These are phyloP conservation scores for Ormosia semicastrata DNA, from an alignment of 306 rosid genomes.

Conservation along the genomic window DNA sequence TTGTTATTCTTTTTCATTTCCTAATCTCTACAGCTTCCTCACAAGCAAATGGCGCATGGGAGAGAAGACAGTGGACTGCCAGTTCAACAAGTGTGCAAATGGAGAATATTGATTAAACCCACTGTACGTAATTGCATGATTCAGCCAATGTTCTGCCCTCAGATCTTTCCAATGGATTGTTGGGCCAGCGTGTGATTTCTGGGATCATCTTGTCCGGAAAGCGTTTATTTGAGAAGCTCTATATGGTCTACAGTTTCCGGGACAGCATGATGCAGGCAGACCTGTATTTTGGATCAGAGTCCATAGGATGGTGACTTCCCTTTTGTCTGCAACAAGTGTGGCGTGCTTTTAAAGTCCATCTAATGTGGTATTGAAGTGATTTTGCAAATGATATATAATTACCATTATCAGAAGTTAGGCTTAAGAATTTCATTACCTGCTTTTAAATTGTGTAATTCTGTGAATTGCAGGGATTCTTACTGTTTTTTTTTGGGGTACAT, in stretches of 20 bases:
- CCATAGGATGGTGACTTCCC: background rate
- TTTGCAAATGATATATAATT: background rate
- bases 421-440: background rate
- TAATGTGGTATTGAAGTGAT: background rate
- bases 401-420: background rate
- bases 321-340: background rate
- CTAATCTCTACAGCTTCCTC: conserved; percentile 20
- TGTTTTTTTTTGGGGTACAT: background rate
- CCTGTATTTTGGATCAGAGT: background rate
- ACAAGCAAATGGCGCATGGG: background rate
- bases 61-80: background rate
- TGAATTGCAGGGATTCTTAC: background rate
- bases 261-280: conserved; percentile 3
- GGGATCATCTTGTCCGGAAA: background rate
- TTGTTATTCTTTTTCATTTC: background rate
- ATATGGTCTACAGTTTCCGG: background rate
- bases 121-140: background rate
- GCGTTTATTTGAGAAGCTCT: background rate
- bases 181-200: conserved; percentile 5
- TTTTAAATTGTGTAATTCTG: background rate
- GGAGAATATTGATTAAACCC: background rate
- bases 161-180: background rate
- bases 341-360: conserved; percentile 3
- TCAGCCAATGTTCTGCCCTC: background rate
- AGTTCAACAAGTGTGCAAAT: background rate